Percentiles rank a stretch among this genome's conserved stretches.
These are phyloP conservation scores for Hirsutella rhossiliensis DNA, from an alignment of 2,329 filamentous ascomycete genomes.

Conservation along the genomic window DNA sequence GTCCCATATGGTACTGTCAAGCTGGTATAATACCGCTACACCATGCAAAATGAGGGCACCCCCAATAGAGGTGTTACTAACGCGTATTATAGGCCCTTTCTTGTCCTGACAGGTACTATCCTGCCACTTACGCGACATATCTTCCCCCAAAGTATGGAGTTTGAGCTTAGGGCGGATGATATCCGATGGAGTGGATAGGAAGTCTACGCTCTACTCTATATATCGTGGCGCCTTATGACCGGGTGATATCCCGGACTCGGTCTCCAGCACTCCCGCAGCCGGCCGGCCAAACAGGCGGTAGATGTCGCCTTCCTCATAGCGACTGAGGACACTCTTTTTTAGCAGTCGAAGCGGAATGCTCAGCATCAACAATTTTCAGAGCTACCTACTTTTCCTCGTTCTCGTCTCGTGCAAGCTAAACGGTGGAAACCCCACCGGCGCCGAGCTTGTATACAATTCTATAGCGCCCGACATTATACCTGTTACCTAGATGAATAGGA, in stretches of 20 bases:
- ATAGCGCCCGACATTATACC: not conserved
- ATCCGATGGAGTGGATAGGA: not conserved
- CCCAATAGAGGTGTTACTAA: too few species aligned
- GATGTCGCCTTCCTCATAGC: not conserved
- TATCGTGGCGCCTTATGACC: not conserved
- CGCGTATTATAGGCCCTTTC: too few species aligned
- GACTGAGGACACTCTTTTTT: not conserved
- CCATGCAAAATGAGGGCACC: too few species aligned
- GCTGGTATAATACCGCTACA: too few species aligned
- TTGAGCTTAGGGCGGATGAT: not conserved
- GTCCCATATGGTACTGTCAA: not conserved
- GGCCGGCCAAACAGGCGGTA: not conserved
- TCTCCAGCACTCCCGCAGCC: not conserved
- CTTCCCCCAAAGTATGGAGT: not conserved
- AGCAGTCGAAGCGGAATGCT: not conserved
- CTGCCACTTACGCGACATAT: not conserved
- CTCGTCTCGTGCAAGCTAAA: not conserved
- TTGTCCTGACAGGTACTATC: too few species aligned
- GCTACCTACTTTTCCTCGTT: not conserved
- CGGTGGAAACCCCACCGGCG: not conserved
- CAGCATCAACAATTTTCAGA: not conserved
- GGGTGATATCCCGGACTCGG: not conserved
- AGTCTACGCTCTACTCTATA: not conserved
- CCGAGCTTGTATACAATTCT: not conserved
- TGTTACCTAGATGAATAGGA: not conserved